Base-by-base conservation (phyloP, 306 rosid species). In the Acacia melanoxylon region DNA sequence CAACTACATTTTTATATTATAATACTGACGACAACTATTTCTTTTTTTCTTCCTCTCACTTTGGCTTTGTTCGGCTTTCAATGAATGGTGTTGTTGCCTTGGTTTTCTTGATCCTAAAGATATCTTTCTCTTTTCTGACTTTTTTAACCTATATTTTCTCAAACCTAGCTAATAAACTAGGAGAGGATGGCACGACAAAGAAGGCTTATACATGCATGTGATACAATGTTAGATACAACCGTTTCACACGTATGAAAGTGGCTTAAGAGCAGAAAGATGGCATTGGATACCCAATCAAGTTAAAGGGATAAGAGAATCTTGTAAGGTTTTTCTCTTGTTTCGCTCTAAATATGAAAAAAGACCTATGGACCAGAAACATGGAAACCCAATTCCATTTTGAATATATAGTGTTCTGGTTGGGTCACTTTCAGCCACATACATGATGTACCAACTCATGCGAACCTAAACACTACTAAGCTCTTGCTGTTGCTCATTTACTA, bases 281-380 rank as follows among this genome's bases (percentile, higher is more conserved):
- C 79, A 75, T 75, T 56, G 79, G 79, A 58, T 59, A 13, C 79
- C 69, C 41, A 8, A 75, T 58, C 40, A 40, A 75, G 54, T 40
- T 37, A 58, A 37, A 56, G 40, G 78, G 37, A 74, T 8, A 51
- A 74, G 46, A 52, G 78, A 74, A 74, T 51, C 78, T 19, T 9
- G 16, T 0, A 52, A 51, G 46, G 42, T 49, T 52, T 72, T 73
- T 10, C 44, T 49, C 12, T 74, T 20, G 68, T 56, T 56, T 75
- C 35, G 44, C 49, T 75, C 37, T 11, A 75, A 75, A 37, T 40
- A 37, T 16, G 79, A 75, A 59, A 22, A 75, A 24, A 68, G 49
- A 52, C 41, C 11, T 24, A 24, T 40, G 79, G 27, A 75, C 69
- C 54, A 58, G 37, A 75, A 22, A 73, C 16, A 22, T 56, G 37